Conservation (phyloP, 2,329 filamentous ascomycete species). For the Botrytis galanthina region DNA sequence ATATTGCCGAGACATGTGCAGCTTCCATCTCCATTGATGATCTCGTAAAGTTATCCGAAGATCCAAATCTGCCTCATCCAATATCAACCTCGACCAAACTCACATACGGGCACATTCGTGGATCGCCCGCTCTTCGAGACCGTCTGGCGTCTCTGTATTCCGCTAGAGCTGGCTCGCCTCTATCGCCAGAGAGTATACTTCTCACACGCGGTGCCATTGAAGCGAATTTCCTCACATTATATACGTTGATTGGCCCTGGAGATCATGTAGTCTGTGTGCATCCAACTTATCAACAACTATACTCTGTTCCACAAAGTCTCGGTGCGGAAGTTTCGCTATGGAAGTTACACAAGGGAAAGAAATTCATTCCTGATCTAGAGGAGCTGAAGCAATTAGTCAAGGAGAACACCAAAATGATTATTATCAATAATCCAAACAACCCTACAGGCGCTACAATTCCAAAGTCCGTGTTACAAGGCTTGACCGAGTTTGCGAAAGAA, state of each 20-base stretch:
- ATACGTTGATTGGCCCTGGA: constrained; percentile 66
- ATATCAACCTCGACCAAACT: constrained; percentile 57
- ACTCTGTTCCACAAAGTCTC: constrained; percentile 68
- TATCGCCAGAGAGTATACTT: constrained; percentile 63
- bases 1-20: constrained; percentile 78
- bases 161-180: constrained; percentile 46
- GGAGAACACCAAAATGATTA: constrained; percentile 68
- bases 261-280: constrained; percentile 87
- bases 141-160: constrained; percentile 67
- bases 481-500: constrained; percentile 62
- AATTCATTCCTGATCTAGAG: constrained; percentile 64
- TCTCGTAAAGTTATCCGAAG: constrained; percentile 57
- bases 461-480: constrained; percentile 54
- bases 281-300: constrained; percentile 84
- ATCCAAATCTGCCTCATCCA: constrained; percentile 46
- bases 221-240: constrained; percentile 80
- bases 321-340: constrained; percentile 77
- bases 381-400: constrained; percentile 65
- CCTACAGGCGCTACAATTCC: constrained; percentile 73
- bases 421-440: constrained; percentile 77
- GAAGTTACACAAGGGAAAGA: constrained; percentile 63
- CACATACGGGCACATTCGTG: constrained; percentile 71
- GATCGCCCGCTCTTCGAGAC: constrained; percentile 60
- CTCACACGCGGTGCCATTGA: constrained; percentile 78
- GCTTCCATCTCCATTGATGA: constrained; percentile 72